Evolutionary conservation across 495 filamentous ascomycete genomes (phyloP).

Genomic region (Trichocladium antarcticum): DNA sequence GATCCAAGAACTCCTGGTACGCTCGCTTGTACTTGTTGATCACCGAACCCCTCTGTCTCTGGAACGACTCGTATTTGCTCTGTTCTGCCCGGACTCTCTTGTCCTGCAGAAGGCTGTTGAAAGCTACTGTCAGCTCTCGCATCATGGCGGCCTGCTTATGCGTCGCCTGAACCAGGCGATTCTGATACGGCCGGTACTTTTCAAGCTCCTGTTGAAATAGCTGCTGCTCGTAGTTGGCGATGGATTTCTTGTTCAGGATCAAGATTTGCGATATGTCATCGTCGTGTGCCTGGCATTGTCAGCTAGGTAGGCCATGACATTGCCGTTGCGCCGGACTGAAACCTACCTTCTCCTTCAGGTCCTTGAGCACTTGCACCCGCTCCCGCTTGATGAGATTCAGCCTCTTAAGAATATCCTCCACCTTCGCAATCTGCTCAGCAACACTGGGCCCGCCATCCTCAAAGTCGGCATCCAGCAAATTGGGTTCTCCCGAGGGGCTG

Average conservation of each 20-base stretch:
- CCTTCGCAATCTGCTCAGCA: constrained; percentile 73
- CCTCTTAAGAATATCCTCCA: constrained; percentile 87
- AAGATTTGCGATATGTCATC: constrained; percentile 96
- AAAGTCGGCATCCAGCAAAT: constrained; percentile 82
- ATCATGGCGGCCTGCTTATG: constrained; percentile 89
- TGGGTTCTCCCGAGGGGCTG: constrained; percentile 61
- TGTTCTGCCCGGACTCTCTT: constrained; percentile 89
- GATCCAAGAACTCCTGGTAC: constrained; percentile 83
- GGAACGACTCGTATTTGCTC: constrained; percentile 83
- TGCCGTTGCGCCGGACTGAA: not conserved
- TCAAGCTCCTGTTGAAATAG: constrained; percentile 91
- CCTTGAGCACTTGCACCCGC: constrained; percentile 81
- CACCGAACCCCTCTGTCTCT: constrained; percentile 67
- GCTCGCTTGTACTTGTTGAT: constrained; percentile 82
- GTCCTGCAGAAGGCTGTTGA: constrained; percentile 82
- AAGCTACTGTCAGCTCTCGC: constrained; percentile 86
- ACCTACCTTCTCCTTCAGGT: constrained; percentile 88
- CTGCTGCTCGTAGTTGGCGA: constrained; percentile 75
- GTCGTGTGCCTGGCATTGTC: constrained; percentile 60
- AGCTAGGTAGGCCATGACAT: too few relatives aligned
- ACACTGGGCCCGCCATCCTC: constrained; percentile 69
- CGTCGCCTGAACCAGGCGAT: constrained; percentile 74
- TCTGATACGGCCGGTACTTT: constrained; percentile 92
- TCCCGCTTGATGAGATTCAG: constrained; percentile 86
- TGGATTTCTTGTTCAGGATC: constrained; percentile 93